Conservation (phyloP, 306 rosid species). For the Canavalia ensiformis region DNA sequence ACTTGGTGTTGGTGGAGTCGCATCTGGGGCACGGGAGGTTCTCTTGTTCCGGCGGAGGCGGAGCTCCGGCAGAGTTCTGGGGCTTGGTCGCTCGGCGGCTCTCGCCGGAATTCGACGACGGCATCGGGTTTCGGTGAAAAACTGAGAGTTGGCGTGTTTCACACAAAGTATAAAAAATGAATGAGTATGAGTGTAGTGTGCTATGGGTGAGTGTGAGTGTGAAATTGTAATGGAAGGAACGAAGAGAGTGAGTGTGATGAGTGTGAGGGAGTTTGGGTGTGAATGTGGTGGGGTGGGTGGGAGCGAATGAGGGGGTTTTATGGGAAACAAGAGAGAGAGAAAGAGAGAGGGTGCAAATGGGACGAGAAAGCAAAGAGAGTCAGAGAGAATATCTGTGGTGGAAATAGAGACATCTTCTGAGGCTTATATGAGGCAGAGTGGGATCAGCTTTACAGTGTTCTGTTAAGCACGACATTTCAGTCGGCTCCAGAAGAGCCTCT, state of each 20-base stretch:
- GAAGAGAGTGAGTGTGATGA: neutral
- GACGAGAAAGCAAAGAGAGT: slow-evolving; percentile 14
- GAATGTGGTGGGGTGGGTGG: neutral
- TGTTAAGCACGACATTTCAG: slow-evolving; percentile 83
- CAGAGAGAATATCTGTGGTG: slow-evolving; percentile 48
- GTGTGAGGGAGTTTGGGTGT: neutral
- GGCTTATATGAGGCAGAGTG: slow-evolving; percentile 70
- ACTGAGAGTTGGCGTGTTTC: too few species aligned
- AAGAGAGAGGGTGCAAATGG: neutral
- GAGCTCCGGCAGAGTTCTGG: slow-evolving; percentile 50
- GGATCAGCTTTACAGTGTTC: slow-evolving; percentile 75
- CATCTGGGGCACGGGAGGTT: slow-evolving; percentile 95
- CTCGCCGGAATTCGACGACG: slow-evolving; percentile 73
- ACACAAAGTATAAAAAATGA: neutral
- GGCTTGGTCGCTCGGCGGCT: slow-evolving; percentile 57
- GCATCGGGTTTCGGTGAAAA: slow-evolving; percentile 53
- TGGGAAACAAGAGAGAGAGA: slow-evolving; percentile 50
- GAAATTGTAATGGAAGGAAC: neutral
- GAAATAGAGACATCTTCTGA: slow-evolving; percentile 61
- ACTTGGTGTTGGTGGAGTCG: slow-evolving; percentile 94
- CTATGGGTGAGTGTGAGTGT: neutral
- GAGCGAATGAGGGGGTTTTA: slow-evolving; percentile 45
- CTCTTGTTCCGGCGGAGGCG: slow-evolving; percentile 86
- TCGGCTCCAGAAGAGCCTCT: slow-evolving; percentile 54
- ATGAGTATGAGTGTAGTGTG: neutral